A percentile compares a stretch with the other conserved stretches of the same genome.
Conservation (phyloP, 1,284 basidiomycete genomes). For the Salmacisia buchloeana region DNA sequence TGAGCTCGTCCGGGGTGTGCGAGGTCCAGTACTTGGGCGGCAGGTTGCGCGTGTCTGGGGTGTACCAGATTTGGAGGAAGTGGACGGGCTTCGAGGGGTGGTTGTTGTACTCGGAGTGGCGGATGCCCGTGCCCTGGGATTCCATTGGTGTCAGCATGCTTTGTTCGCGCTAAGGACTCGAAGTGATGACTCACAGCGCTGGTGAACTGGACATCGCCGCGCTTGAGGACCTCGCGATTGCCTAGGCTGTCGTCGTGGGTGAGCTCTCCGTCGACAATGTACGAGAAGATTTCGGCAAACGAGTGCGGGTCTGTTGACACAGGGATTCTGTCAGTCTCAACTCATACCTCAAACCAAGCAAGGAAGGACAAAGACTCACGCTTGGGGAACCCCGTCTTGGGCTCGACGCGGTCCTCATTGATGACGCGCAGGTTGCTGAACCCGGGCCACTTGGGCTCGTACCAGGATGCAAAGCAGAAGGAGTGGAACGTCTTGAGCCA, state of each 20-base stretch:
- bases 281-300: slow-evolving; percentile 77
- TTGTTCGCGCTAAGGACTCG: background rate
- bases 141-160: background rate
- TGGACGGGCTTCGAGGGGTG: slow-evolving; percentile 54
- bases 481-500: slow-evolving; percentile 65
- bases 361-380: background rate
- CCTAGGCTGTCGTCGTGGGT: slow-evolving; percentile 75
- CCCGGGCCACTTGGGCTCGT: slow-evolving; percentile 58
- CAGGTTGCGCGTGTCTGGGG: slow-evolving; percentile 20
- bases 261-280: slow-evolving; percentile 69
- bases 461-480: slow-evolving; percentile 70
- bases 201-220: slow-evolving; percentile 85
- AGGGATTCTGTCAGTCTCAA: background rate
- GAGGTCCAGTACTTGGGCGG: slow-evolving; percentile 34
- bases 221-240: slow-evolving; percentile 76
- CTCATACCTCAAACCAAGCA: too few relatives aligned
- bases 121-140: slow-evolving; percentile 79
- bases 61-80: slow-evolving; percentile 42
- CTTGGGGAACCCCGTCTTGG: slow-evolving; percentile 69
- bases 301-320: slow-evolving; percentile 66
- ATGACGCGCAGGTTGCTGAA: slow-evolving; percentile 58
- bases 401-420: slow-evolving; percentile 82
- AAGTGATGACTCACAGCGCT: background rate
- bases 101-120: slow-evolving; percentile 67
- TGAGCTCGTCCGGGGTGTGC: slow-evolving; percentile 22